Conservation (phyloP, 305 asterid species). For the Plantago coronopus region DNA sequence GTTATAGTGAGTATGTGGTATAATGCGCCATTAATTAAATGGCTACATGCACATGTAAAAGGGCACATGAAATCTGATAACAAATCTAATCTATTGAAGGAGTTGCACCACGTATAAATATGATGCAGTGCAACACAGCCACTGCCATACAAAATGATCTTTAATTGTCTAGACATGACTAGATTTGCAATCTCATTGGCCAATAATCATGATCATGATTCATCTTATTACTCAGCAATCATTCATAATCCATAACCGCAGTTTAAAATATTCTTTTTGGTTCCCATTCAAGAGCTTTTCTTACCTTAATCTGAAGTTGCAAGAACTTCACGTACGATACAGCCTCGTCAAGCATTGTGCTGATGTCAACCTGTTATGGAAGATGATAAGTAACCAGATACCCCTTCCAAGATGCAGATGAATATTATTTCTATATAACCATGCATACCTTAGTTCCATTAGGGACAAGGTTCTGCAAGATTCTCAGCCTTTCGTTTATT, state of each 20-base stretch:
- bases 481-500: constrained; percentile 67
- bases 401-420: not conserved
- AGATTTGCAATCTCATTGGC: not conserved
- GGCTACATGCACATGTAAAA: not conserved
- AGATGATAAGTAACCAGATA: constrained; percentile 6
- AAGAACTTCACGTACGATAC: constrained; percentile 36
- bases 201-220: not conserved
- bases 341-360: constrained; percentile 49
- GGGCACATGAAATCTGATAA: not conserved
- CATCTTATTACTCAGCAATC: too few species aligned
- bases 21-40: not conserved
- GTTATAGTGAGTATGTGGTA: not conserved
- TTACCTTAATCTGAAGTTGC: constrained; percentile 45
- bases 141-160: not conserved
- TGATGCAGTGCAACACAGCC: not conserved
- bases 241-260: not conserved
- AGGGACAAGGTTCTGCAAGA: constrained; percentile 71
- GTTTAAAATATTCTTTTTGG: not conserved
- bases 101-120: not conserved
- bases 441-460: constrained; percentile 71
- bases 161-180: not conserved
- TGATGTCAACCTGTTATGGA: constrained; percentile 34
- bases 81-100: not conserved
- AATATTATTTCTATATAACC: not conserved
- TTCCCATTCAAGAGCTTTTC: not conserved